Base-by-base conservation (phyloP, 257 asterid species). In the Nicotiana otophora region DNA sequence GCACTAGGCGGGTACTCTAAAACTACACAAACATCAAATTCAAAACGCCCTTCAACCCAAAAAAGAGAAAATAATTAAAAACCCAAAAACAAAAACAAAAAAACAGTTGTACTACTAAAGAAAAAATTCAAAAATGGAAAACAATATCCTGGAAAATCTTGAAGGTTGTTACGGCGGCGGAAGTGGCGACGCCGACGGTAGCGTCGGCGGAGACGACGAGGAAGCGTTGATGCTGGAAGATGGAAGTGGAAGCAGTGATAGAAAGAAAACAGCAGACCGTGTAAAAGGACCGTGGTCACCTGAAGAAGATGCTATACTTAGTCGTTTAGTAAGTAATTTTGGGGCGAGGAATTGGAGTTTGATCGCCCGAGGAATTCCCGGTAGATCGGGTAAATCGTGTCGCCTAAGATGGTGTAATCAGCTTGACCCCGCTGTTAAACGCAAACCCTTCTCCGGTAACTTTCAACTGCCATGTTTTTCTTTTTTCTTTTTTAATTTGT, bases 401-500 rank as follows among this genome's bases (percentile, higher is more conserved):
- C 95, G 98, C 75, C 93, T 95, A 16, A 92, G 99, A 2, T 95
- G 98, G 99, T 95, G 98, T 83, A 95, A 95, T 88, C 98, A 95
- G 90, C 98, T 95, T 64, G 95, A 95, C 76, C 99, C 96, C 16
- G 81, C 97, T 57, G 92, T 93, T 34, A 89, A 91, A 76, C 97
- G 94, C 90, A 92, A 91, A 80, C 99, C 98, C 31, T 95, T 93
- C 68, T 84, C 96, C 19, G 97, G 99, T 93, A 91, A 83, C 10
- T 78, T 67, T 64, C 82, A 17, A 26, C 7, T 39, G 19, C 82
- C 34, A 60, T n/a, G 15, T 60, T 2, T 39, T 15, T 12, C 7
- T 39, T 0, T 39, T 69, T 30, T 69, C 0, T 10, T 36, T 69
- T 53, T 69, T 9, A 39, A 31, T 31, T 31, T n/a, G 5, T 39